Evolutionary conservation across 202 grass and related monocot species (phyloP).

Genomic region (Elaeis oleifera): DNA sequence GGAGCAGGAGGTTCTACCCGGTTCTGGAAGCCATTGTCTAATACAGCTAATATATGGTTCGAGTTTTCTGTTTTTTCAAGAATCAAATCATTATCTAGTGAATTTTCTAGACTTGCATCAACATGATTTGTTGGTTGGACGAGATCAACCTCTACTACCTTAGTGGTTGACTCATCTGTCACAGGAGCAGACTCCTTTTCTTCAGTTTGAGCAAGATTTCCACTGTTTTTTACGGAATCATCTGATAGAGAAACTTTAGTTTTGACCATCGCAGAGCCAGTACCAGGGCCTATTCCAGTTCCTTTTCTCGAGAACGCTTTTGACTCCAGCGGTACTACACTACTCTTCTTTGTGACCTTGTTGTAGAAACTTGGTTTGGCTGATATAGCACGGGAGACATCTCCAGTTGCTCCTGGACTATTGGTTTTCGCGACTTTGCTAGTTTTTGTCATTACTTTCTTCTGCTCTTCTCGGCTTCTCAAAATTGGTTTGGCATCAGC

Average conservation of each 20-base stretch:
- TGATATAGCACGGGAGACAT: constrained; percentile 32
- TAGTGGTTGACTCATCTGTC: constrained; percentile 48
- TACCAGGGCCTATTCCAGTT: constrained; percentile 29
- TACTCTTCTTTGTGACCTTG: constrained; percentile 95
- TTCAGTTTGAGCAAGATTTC: constrained; percentile 56
- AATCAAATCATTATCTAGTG: constrained; percentile 65
- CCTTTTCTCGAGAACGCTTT: constrained; percentile 67
- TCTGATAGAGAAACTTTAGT: constrained; percentile 44
- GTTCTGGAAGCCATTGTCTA: constrained; percentile 41
- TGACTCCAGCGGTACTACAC: constrained; percentile 80
- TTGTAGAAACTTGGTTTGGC: constrained; percentile 53
- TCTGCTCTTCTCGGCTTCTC: constrained; percentile 52
- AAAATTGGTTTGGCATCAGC: constrained; percentile 33
- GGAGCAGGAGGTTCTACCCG: constrained; percentile 28
- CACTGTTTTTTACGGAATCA: constrained; percentile 48
- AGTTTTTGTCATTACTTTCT: constrained; percentile 37
- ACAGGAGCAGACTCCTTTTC: constrained; percentile 59
- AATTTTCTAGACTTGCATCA: constrained; percentile 82
- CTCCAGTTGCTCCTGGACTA: constrained; percentile 45
- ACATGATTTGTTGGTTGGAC: constrained; percentile 85
- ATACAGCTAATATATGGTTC: constrained; percentile 40
- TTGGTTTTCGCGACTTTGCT: constrained; percentile 38
- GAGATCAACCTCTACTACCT: constrained; percentile 82
- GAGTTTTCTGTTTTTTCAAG: constrained; percentile 67
- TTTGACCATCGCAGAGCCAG: constrained; percentile 40